Percentiles rank a stretch among this genome's conserved stretches.
Conservation (phyloP, 257 asterid genomes). For the Catharanthus roseus region DNA sequence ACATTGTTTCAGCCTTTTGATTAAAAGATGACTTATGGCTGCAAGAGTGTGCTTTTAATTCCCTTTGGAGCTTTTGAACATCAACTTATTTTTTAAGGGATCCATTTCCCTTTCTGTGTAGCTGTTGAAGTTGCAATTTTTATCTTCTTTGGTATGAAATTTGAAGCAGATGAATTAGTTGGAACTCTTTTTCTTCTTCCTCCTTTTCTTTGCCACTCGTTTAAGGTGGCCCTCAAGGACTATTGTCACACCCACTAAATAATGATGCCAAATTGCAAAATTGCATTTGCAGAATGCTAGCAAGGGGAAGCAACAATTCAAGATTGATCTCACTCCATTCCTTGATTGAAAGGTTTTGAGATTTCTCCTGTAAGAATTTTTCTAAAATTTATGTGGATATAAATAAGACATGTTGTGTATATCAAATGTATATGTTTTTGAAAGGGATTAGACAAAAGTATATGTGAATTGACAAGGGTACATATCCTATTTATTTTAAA, state of each 20-base stretch:
- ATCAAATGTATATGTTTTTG: not conserved
- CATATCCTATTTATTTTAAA: not conserved
- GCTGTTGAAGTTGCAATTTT: not conserved
- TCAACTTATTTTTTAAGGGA: not conserved
- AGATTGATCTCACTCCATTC: conserved; percentile 83
- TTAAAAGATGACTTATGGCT: not conserved
- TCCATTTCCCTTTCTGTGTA: not conserved
- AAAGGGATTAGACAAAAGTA: not conserved
- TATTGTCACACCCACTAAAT: not conserved
- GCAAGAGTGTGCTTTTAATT: not conserved
- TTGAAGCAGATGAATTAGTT: not conserved
- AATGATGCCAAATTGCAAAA: not conserved
- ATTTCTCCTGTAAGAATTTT: not conserved
- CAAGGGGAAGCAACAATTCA: conserved; percentile 75
- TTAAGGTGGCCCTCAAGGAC: not conserved
- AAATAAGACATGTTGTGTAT: not conserved
- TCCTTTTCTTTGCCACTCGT: not conserved
- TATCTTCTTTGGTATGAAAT: not conserved
- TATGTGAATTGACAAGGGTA: not conserved
- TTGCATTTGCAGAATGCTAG: conserved; percentile 52
- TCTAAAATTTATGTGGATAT: not conserved
- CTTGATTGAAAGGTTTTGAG: conserved; percentile 17
- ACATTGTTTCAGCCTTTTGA: not conserved
- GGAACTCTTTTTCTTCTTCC: not conserved
- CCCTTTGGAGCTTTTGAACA: not conserved